phyloP scores from a whole-genome alignment of 2,329 filamentous ascomycete genomes.

The Xylariaceae sp. region DNA sequence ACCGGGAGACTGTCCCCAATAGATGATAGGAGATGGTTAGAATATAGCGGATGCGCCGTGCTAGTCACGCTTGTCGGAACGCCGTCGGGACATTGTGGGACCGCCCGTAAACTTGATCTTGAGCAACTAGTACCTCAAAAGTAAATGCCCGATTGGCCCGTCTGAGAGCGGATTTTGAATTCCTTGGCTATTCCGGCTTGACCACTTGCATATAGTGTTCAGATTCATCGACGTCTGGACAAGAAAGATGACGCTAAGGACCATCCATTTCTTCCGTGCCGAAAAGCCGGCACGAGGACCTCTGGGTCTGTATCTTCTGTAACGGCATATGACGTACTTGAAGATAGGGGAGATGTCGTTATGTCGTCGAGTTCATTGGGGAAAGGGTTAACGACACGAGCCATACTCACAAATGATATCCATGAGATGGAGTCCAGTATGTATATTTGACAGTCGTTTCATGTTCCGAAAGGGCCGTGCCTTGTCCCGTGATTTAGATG shows the following conservation, averaged over 20 bases:
- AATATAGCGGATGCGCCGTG: too few relatives aligned
- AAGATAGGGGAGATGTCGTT: not conserved
- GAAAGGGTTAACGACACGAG: not conserved
- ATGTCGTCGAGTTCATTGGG: constrained; percentile 2
- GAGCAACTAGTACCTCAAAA: too few relatives aligned
- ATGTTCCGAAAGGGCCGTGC: too few relatives aligned
- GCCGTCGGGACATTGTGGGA: too few relatives aligned
- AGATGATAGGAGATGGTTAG: too few relatives aligned
- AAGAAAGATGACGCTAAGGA: constrained; percentile 45
- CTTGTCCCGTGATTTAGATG: too few relatives aligned
- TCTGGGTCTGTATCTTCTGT: constrained; percentile 45
- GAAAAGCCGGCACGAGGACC: constrained; percentile 41
- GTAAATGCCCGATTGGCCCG: constrained; percentile 1
- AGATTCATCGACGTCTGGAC: constrained; percentile 53
- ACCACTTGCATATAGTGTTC: constrained; percentile 49
- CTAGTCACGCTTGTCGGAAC: too few relatives aligned
- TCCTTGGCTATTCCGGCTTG: constrained; percentile 40
- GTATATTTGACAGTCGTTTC: too few relatives aligned
- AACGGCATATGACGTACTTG: constrained; percentile 25
- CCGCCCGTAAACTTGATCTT: too few relatives aligned
- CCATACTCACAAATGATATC: too few relatives aligned
- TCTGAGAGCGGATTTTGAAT: constrained; percentile 42
- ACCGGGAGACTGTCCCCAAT: too few relatives aligned
- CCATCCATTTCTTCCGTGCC: constrained; percentile 46
- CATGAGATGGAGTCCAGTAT: too few relatives aligned